A percentile compares a stretch with the other conserved stretches of the same genome.
Conservation (phyloP, 768 basidiomycete genomes). For the Stropharia rugosoannulata region DNA sequence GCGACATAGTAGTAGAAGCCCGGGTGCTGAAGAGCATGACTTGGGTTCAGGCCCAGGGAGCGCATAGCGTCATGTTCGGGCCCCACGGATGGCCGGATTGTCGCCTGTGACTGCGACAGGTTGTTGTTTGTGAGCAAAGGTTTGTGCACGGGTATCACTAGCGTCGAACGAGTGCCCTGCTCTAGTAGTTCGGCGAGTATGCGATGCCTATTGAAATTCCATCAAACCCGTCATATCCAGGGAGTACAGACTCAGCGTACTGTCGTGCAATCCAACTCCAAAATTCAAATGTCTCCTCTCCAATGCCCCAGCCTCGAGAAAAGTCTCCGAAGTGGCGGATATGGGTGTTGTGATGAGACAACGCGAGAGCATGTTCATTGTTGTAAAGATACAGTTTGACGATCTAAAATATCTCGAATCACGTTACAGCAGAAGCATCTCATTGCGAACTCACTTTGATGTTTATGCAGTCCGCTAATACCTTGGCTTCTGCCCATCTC, state of each 20-base stretch:
- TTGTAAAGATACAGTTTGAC: conserved; percentile 91
- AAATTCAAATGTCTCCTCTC: conserved; percentile 94
- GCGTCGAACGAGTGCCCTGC: conserved; percentile 64
- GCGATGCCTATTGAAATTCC: conserved; percentile 60
- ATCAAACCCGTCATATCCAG: neutral
- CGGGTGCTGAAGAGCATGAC: conserved; percentile 83
- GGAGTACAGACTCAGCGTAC: conserved; percentile 41
- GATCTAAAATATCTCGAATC: conserved; percentile 47
- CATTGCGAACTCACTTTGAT: conserved; percentile 61
- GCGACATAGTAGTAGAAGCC: conserved; percentile 93
- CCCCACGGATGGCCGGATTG: conserved; percentile 14
- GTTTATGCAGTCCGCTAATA: conserved; percentile 90
- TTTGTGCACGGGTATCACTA: conserved; percentile 60
- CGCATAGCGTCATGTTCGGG: conserved; percentile 59
- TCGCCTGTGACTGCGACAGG: conserved; percentile 17
- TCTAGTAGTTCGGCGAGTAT: conserved; percentile 90
- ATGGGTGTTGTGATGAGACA: conserved; percentile 84
- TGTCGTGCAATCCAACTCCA: conserved; percentile 97
- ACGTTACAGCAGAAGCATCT: neutral
- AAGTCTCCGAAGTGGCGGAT: conserved; percentile 84
- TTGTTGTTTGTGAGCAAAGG: conserved; percentile 33
- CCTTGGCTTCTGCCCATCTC: conserved; percentile 98
- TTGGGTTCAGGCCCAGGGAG: conserved; percentile 72
- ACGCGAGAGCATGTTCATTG: conserved; percentile 76
- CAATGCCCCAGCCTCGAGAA: conserved; percentile 91